These are phyloP conservation scores for Gossypium ekmanianum DNA, from an alignment of 345 rosid genomes.

Conservation along the genomic window DNA sequence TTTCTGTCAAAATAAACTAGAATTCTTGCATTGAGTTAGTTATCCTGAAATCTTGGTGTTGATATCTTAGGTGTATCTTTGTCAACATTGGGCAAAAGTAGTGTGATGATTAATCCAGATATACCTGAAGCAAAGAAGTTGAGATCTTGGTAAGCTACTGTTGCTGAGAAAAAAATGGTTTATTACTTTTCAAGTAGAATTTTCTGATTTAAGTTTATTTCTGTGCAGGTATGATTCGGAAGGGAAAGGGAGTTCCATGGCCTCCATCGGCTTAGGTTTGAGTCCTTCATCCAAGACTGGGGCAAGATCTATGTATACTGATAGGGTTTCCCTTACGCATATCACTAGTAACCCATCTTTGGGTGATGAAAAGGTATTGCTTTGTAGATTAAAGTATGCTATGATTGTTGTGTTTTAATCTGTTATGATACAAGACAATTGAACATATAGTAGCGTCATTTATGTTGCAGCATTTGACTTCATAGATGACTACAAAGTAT, in stretches of 20 bases:
- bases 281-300: slow-evolving; percentile 56
- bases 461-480: background rate
- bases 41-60: background rate
- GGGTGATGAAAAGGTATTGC: slow-evolving; percentile 74
- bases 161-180: background rate
- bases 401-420: background rate
- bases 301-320: slow-evolving; percentile 64
- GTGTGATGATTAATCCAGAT: slow-evolving; percentile 62
- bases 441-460: background rate
- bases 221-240: slow-evolving; percentile 71
- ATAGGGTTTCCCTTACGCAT: slow-evolving; percentile 56
- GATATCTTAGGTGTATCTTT: slow-evolving; percentile 62
- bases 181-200: background rate
- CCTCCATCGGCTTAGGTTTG: slow-evolving; percentile 60
- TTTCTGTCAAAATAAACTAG: background rate
- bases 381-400: background rate
- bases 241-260: slow-evolving; percentile 76
- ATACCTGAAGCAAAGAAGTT: slow-evolving; percentile 66
- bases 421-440: background rate
- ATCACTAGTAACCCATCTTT: slow-evolving; percentile 56
- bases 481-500: background rate
- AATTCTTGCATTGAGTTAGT: background rate
- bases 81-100: slow-evolving; percentile 65
- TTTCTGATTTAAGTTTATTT: background rate
- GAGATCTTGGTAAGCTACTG: slow-evolving; percentile 53